Percentiles rank a stretch among this genome's conserved stretches.
phyloP scores from a whole-genome alignment of 495 filamentous ascomycete species.

The Xylaria longipes region DNA sequence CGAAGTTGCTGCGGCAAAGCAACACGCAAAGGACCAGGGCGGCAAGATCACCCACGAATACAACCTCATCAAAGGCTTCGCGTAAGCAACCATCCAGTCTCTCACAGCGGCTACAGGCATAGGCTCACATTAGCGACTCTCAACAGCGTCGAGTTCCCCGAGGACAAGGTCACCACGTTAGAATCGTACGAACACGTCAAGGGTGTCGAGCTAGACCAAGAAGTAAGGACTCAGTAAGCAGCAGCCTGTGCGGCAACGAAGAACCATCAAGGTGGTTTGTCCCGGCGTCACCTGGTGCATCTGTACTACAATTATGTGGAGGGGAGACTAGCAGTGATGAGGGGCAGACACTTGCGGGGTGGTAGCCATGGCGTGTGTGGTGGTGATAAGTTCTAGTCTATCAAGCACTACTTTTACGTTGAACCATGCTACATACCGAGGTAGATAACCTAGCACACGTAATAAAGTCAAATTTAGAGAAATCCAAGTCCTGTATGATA shows the following conservation, averaged over 20 bases:
- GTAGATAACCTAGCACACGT: not conserved
- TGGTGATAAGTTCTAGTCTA: not conserved
- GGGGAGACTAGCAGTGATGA: not conserved
- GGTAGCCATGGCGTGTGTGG: not conserved
- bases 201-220: constrained; percentile 72
- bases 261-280: not conserved
- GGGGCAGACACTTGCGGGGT: constrained; percentile 24
- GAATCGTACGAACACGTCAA: constrained; percentile 71
- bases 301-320: not conserved
- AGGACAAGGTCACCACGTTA: constrained; percentile 66
- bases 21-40: constrained; percentile 69
- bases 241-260: not conserved
- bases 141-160: constrained; percentile 75
- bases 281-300: not conserved
- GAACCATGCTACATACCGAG: no score
- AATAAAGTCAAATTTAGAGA: not conserved
- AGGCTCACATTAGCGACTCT: constrained; percentile 2
- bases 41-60: constrained; percentile 85
- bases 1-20: constrained; percentile 77
- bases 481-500: no score
- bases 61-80: constrained; percentile 86
- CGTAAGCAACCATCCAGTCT: constrained; percentile 60
- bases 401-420: not conserved
- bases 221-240: constrained; percentile 73
- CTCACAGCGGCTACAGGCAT: not conserved